Conservation (phyloP, 2,329 filamentous ascomycete genomes). For the Cyphellophora europaea region DNA sequence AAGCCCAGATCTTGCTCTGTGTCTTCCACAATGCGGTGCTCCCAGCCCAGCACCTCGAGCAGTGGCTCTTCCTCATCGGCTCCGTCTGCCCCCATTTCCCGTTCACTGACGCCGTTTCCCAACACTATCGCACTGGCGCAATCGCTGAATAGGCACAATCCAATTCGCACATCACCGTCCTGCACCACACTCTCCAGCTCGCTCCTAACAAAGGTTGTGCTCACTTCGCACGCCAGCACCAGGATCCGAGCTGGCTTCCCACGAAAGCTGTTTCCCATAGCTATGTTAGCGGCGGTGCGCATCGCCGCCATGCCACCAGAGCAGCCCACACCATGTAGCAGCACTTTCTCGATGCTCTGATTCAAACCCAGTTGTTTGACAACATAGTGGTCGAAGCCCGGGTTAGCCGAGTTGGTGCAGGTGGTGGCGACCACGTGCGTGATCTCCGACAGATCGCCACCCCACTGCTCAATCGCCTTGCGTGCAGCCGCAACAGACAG, state of each 20-base stretch:
- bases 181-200: slow-evolving; percentile 56
- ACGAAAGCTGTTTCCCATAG: slow-evolving; percentile 51
- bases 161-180: slow-evolving; percentile 54
- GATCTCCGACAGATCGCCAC: slow-evolving; percentile 30
- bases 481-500: slow-evolving; percentile 23
- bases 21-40: slow-evolving; percentile 52
- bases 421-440: slow-evolving; percentile 61
- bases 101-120: no score
- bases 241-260: slow-evolving; percentile 53
- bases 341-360: slow-evolving; percentile 52
- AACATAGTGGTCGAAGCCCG: slow-evolving; percentile 59
- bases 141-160: slow-evolving; percentile 59
- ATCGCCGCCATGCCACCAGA: slow-evolving; percentile 54
- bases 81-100: slow-evolving; percentile 39
- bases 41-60: slow-evolving; percentile 58
- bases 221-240: slow-evolving; percentile 45
- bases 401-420: slow-evolving; percentile 61
- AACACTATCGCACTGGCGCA: slow-evolving; percentile 58
- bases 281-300: slow-evolving; percentile 57
- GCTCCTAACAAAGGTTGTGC: slow-evolving; percentile 47
- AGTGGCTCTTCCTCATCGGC: slow-evolving; percentile 23
- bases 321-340: slow-evolving; percentile 59
- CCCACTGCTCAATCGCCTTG: slow-evolving; percentile 23
- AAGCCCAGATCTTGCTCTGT: slow-evolving; percentile 57
- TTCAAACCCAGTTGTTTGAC: slow-evolving; percentile 49